Percentiles rank a stretch among this genome's conserved stretches.
These are phyloP conservation scores for Paraconiothyrium brasiliense DNA, from an alignment of 2,329 filamentous ascomycete genomes.

Conservation along the genomic window DNA sequence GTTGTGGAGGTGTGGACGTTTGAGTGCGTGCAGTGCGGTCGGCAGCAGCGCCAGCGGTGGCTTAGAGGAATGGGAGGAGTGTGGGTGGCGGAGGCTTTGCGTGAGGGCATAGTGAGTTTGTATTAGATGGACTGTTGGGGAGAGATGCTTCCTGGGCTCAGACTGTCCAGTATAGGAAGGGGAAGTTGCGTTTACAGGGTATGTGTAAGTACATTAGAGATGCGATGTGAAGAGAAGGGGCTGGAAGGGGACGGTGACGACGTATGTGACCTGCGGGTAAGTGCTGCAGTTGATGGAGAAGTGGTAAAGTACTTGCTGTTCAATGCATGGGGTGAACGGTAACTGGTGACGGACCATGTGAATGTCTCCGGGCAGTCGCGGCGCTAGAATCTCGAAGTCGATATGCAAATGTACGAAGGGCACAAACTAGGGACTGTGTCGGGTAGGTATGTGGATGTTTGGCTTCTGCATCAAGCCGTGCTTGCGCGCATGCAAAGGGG, in stretches of 20 bases:
- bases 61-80: background rate
- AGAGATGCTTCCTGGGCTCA: background rate
- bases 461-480: no score
- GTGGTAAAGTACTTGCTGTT: background rate
- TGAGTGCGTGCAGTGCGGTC: background rate
- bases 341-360: background rate
- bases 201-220: no score
- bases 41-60: slow-evolving; percentile 13
- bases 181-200: no score
- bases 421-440: no score
- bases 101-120: background rate
- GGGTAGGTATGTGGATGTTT: no score
- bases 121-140: background rate
- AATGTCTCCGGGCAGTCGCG: background rate
- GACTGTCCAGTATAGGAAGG: no score
- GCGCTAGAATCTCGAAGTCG: background rate
- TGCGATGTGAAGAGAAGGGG: background rate
- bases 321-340: background rate
- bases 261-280: background rate
- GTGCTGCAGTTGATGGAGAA: background rate
- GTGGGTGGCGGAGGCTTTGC: background rate
- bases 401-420: no score
- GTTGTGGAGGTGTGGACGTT: background rate
- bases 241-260: background rate
- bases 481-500: no score